phyloP scores from a whole-genome alignment of 2,329 filamentous ascomycete genomes.

The Penicillium capsulatum region DNA sequence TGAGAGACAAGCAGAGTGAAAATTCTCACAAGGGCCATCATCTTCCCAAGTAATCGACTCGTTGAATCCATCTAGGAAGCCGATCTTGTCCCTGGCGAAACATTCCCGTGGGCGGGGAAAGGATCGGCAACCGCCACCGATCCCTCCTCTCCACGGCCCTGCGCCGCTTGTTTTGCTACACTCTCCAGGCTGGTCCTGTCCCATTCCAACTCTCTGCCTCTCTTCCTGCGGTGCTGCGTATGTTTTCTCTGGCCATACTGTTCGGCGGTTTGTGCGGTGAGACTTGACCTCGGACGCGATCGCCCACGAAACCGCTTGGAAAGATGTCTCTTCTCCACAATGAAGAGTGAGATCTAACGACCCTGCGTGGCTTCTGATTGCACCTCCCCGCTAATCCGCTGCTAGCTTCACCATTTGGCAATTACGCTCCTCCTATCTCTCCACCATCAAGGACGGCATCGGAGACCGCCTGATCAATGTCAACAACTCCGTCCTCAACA shows the following conservation, averaged over 20 bases:
- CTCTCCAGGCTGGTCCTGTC: slow-evolving; percentile 36
- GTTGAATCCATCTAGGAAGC: no score
- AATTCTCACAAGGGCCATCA: no score
- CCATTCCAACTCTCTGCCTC: slow-evolving; percentile 11
- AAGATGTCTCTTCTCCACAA: slow-evolving; percentile 50
- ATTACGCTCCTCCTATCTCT: slow-evolving; percentile 61
- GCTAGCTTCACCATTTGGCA: slow-evolving; percentile 62
- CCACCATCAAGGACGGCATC: slow-evolving; percentile 61
- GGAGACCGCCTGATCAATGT: slow-evolving; percentile 63
- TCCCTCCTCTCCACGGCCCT: slow-evolving; percentile 11
- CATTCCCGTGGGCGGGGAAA: slow-evolving; percentile 3
- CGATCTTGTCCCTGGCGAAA: no score
- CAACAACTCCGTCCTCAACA: slow-evolving; percentile 59
- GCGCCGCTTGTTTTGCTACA: slow-evolving; percentile 6
- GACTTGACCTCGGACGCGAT: slow-evolving; percentile 7
- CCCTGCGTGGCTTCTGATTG: background rate
- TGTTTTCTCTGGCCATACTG: background rate
- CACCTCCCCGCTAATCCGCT: slow-evolving; percentile 8
- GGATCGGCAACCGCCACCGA: slow-evolving; percentile 12
- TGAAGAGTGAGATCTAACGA: slow-evolving; percentile 44
- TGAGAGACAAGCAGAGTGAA: no score
- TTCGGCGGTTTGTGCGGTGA: slow-evolving; percentile 4
- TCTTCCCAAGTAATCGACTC: no score
- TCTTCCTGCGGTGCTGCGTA: background rate
- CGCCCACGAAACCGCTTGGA: background rate